Evolutionary conservation across 179 eudicot genomes (phyloP), one percentile per base, ranked within the genome.

Genomic region (Spergularia azorica): DNA sequence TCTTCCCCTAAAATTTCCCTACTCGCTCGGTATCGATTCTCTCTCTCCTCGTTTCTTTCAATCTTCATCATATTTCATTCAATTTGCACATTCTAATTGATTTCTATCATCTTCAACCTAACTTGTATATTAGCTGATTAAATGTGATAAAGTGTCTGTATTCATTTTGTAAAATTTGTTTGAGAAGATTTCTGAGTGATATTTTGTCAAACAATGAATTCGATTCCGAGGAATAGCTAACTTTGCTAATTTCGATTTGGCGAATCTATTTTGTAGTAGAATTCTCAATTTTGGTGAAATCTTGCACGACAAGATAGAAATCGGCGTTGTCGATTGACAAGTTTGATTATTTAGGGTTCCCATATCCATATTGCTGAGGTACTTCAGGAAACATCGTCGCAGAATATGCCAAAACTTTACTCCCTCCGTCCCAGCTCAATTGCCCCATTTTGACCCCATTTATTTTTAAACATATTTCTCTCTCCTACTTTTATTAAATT

Each of bases 11-110:
- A 9, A n/a, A 64, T 8, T 20, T 20, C 48, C 43, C 5, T 2
- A 43, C 4, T 36, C 9, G 20, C 60, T 70, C 43, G 73, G 73
- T 70, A 70, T 52, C 39, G 13, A 5, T 70, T 70, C 60, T 14
- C n/a, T 67, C 20, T 52, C 21, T 15, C 58, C 10, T 46, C 41
- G 18, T 9, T 54, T 70, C 6, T 50, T 70, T 52, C 73, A 52
- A 52, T 70, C 20, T 70, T 12, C 43, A 5, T 70, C 39, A 5
- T 46, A 5, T 5, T 51, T 70, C 61, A 52, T 70, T 70, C 46
- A 70, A 51, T 46, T 52, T 11, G 43, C 43, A 70, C 41, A 12
- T 70, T 70, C 43, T 70, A 51, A 51, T 69, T 20, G 2, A 21
- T 55, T 55, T 70, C 21, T 13, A 5, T 26, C n/a, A 13, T 14